Conservation (phyloP, 2,329 filamentous ascomycete species). For the Cladophialophora chaetospira region DNA sequence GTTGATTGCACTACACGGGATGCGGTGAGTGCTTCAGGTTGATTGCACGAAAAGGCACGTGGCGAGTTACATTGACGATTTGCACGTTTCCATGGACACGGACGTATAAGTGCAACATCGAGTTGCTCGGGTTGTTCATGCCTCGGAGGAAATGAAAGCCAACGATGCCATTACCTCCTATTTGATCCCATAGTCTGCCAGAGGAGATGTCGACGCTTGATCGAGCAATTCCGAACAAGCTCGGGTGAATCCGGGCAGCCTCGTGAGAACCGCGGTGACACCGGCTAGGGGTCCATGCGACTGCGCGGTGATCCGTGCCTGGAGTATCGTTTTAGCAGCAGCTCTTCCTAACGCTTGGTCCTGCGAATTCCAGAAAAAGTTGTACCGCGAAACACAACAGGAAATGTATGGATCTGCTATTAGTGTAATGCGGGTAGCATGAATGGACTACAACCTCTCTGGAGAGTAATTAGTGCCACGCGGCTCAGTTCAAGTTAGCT, state of each 20-base stretch:
- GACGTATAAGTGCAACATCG: neutral
- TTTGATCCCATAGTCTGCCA: too few relatives aligned
- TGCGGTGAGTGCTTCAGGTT: constrained; percentile 15
- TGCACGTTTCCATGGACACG: neutral
- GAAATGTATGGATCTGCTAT: neutral
- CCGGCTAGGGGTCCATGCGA: neutral
- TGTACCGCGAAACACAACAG: neutral
- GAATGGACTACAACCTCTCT: neutral
- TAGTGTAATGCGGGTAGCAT: neutral
- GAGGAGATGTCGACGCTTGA: too few relatives aligned
- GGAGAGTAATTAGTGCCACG: neutral
- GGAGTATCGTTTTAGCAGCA: constrained; percentile 1
- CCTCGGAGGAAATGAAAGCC: neutral
- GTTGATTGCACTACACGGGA: neutral
- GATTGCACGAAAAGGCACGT: constrained; percentile 7
- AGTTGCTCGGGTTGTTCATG: neutral
- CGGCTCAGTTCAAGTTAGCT: neutral
- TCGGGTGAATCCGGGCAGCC: constrained; percentile 24
- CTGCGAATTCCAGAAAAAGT: too few relatives aligned
- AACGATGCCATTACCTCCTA: too few relatives aligned
- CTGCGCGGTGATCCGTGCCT: neutral
- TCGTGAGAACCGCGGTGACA: neutral
- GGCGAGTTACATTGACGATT: neutral
- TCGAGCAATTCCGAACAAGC: constrained; percentile 10
- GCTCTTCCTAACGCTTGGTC: too few relatives aligned